Conservation (phyloP, 139 green algal genomes). For the Chlorella sp. region DNA sequence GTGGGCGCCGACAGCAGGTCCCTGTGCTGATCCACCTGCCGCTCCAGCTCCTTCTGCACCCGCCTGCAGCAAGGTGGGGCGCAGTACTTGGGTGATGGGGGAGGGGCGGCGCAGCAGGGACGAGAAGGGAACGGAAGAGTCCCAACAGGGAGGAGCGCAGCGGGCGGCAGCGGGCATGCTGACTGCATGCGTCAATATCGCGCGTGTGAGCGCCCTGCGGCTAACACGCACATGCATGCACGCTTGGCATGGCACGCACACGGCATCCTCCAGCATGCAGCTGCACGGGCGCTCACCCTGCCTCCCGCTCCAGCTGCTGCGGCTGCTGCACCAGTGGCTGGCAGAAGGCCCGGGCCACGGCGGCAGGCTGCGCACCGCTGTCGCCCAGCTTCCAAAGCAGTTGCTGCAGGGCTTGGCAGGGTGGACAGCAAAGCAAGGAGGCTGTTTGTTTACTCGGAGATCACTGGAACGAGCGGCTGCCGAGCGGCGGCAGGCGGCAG, state of each 20-base stretch:
- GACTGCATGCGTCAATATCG: neutral
- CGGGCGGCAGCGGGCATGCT: neutral
- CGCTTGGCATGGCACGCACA: too few relatives aligned
- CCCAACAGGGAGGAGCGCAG: too few relatives aligned
- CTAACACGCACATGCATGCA: too few relatives aligned
- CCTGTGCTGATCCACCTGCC: constrained; percentile 5
- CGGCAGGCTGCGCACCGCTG: neutral
- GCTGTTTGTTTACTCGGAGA: neutral
- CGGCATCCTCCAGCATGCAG: neutral
- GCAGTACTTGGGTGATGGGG: neutral
- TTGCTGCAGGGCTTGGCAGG: constrained; percentile 1
- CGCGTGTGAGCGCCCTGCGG: too few relatives aligned
- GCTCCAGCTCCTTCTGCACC: constrained; percentile 15
- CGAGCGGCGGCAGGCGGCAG: too few relatives aligned
- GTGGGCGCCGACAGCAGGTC: neutral
- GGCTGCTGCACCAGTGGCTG: constrained; percentile 20
- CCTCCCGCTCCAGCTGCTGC: constrained; percentile 20
- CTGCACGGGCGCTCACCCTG: constrained; percentile 4
- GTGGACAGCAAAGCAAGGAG: neutral
- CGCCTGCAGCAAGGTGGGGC: neutral
- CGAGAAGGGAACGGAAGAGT: neutral
- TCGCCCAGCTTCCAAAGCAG: constrained; percentile 23
- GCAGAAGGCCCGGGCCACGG: neutral
- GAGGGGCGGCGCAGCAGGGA: neutral
- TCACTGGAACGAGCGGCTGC: too few relatives aligned